Percentiles rank a stretch among this genome's conserved stretches.
phyloP scores from a whole-genome alignment of 208 protist genomes.

The Trypanosoma caninum region DNA sequence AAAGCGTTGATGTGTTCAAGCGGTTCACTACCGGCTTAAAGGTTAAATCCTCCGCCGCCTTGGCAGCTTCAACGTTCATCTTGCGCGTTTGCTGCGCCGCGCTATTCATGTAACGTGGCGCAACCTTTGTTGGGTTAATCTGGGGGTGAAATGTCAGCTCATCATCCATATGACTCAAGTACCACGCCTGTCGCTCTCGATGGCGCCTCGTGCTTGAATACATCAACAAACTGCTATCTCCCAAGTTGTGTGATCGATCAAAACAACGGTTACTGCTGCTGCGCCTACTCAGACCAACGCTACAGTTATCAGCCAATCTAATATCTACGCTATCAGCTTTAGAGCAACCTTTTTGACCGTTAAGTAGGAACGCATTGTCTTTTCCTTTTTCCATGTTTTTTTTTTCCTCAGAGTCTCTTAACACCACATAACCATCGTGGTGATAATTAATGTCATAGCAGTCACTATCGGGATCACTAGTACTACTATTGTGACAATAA shows the following conservation, averaged over 20 bases:
- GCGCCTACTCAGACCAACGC: too few relatives aligned
- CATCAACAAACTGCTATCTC: not conserved
- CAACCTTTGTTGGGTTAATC: conserved; percentile 7
- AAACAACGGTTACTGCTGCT: too few relatives aligned
- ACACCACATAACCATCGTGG: too few relatives aligned
- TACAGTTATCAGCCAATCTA: too few relatives aligned
- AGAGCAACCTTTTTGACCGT: too few relatives aligned
- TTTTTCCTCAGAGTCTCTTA: too few relatives aligned
- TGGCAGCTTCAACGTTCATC: not conserved
- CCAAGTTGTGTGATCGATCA: not conserved
- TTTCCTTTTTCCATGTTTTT: too few relatives aligned
- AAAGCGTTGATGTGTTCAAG: not conserved
- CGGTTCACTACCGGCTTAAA: conserved; percentile 8
- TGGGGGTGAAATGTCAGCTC: conserved; percentile 15
- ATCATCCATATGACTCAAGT: not conserved
- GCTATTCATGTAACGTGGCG: conserved; percentile 5
- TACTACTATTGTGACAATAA: not conserved
- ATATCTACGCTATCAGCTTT: too few relatives aligned
- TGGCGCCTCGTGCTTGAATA: not conserved
- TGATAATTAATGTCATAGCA: too few relatives aligned
- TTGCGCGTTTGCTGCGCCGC: not conserved
- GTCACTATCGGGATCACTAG: too few relatives aligned
- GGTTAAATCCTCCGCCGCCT: not conserved
- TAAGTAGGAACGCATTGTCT: not conserved
- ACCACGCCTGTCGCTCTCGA: not conserved